phyloP scores from a whole-genome alignment of 2,329 filamentous ascomycete genomes.

The Cryphonectria japonica region DNA sequence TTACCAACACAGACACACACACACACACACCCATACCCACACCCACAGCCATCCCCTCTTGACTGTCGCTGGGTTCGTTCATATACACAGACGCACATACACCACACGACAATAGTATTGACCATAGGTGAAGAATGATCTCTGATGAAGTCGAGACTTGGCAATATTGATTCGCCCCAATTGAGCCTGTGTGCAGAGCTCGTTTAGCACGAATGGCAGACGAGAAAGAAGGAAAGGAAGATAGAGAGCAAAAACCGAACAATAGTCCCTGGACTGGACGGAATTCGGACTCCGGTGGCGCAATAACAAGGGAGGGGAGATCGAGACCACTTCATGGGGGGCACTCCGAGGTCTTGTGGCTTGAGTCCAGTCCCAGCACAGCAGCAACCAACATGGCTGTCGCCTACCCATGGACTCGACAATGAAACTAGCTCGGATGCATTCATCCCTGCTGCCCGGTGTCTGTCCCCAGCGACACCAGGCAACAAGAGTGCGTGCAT shows the following conservation, averaged over 20 bases:
- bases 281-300: too few species aligned
- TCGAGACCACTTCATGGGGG: too few species aligned
- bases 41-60: too few species aligned
- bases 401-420: not conserved
- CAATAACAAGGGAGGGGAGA: not conserved
- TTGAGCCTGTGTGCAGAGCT: not conserved
- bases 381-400: not conserved
- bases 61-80: not conserved
- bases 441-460: not conserved
- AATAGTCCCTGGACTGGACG: too few species aligned
- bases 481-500: not conserved
- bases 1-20: too few species aligned
- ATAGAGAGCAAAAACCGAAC: too few species aligned
- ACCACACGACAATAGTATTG: not conserved
- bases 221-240: not conserved
- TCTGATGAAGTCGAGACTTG: not conserved
- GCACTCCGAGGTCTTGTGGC: not conserved
- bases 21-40: too few species aligned
- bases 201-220: not conserved
- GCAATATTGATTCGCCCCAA: not conserved
- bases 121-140: not conserved
- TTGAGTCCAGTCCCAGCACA: not conserved
- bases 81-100: too few species aligned
- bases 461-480: not conserved
- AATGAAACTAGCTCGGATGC: not conserved